These are phyloP conservation scores for Capsella bursapastoris DNA, from an alignment of 345 rosid species.

Conservation along the genomic window DNA sequence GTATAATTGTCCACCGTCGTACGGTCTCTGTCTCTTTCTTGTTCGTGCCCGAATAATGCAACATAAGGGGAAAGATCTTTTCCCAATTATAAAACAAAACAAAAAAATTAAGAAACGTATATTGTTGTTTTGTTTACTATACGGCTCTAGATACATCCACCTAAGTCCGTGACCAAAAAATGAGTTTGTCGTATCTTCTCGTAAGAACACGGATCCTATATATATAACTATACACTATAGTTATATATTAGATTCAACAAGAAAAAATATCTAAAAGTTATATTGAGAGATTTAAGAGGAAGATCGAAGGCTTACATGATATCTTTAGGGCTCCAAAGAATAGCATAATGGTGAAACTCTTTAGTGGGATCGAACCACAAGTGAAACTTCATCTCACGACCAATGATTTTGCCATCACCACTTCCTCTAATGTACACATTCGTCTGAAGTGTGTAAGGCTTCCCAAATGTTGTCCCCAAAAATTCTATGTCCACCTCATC, in stretches of 20 bases:
- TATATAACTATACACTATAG: not conserved
- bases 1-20: conserved; percentile 44
- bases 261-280: not conserved
- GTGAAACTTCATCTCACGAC: conserved; percentile 92
- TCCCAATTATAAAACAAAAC: conserved; percentile 15
- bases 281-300: not conserved
- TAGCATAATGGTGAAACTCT: conserved; percentile 85
- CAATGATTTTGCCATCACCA: conserved; percentile 88
- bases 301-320: conserved; percentile 69
- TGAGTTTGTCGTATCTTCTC: not conserved
- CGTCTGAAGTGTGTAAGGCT: conserved; percentile 92
- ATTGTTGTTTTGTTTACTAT: not conserved
- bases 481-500: conserved; percentile 98
- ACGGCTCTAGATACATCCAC: conserved; percentile 38
- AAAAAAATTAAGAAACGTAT: not conserved
- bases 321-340: conserved; percentile 89
- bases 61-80: conserved; percentile 20
- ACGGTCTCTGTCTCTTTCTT: conserved; percentile 40
- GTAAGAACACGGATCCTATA: not conserved
- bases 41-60: conserved; percentile 34
- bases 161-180: conserved; percentile 20
- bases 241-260: not conserved
- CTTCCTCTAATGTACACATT: conserved; percentile 96
- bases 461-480: conserved; percentile 91
- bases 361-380: conserved; percentile 96